Base-by-base conservation (phyloP, 2,329 filamentous ascomycete species). In the Penicillium vulpinum region DNA sequence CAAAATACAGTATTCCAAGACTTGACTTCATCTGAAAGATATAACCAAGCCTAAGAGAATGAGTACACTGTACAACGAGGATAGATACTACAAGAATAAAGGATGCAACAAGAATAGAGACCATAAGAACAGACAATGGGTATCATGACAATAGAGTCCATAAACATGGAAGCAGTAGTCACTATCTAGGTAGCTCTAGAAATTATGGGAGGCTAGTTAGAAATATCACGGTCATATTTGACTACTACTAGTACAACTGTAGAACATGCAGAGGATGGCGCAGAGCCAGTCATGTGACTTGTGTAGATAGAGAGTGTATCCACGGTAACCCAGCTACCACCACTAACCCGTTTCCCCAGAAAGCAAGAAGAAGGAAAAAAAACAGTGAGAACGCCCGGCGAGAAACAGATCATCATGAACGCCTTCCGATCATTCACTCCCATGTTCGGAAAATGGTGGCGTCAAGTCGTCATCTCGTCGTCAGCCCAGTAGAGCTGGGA, bases 391-490 rank as follows among this genome's bases (percentile, higher is more conserved):
- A 63, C 57, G 62, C 60, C 60, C 33, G 55, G 49, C 40, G 51
- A 54, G 46, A 59, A 61, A 40, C 36, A 60, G 44, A 60, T 48
- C 59, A 48, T 56, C 57, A 45, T 41, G 51, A 64, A 65, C 62
- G 62, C 63, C 63, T 57, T 59, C 62, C 59, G 57, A 63, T 58
- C 56, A 43, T 47, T 50, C 21, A 55, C 47, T 57, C 54, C 41
- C 50, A 57, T 57, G 56, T 57, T 51, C 57, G 57, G 62, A 61
- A 62, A 44, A 57, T 54, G 28, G 28, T 39, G 64, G 58, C 58
- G 64, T 62, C 51, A 57, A 66, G 61, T 63, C 64, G 61, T 63
- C 64, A 60, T 58, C 56, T 58, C 48, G 56, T 55, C 46, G 53
- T 62, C 65, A 61, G 54, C 54, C 48, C 48, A 56, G 48, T 58